Base-by-base conservation (phyloP, 2,329 filamentous ascomycete species). In the Clonostachys byssicola region DNA sequence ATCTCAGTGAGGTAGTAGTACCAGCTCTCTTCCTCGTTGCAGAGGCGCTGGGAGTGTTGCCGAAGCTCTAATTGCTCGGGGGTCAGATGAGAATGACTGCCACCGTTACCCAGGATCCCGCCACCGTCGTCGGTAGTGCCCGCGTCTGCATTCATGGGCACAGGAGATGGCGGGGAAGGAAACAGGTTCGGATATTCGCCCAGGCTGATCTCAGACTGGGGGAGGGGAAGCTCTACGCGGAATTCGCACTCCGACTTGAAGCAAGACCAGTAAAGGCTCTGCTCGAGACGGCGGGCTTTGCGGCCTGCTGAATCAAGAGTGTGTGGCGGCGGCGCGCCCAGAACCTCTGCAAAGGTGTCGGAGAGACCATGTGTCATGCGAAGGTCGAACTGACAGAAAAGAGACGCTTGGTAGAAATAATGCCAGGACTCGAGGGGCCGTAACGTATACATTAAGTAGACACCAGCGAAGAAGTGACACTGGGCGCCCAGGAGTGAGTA, bases 1-100 rank as follows among this genome's bases (percentile, higher is more conserved):
- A 72, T 66, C 46, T 73, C 70, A 2, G 70, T 67, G 7, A 70
- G 58, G 45, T 72, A 73, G 51, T 71, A 71, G 52, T 67, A 71
- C 70, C 70, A 72, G 47, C 63, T 66, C 45, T 66, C 56, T 42
- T 68, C 59, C 50, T 67, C 56, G 34, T 59, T 52, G 34, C 50
- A 53, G 20, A 52, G 52, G 12, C 55, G 50, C 12, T 47, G 48
- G 5, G 54, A 48, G 20, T 56, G 54, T 23, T 45, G 48, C 16
- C 53, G 42, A 16, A 55, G 47, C 34, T 55, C 54, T 13, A 50
- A 17, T 12, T 50, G 47, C 47, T 56, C 52, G 12, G 45, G 44
- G 33, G 34, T 47, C 4, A 46, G 30, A 12, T 34, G 34, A 9
- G 33, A 8, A 10, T n/a, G 30, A 12, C 12, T n/a, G 12, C 42